These are phyloP conservation scores for Aspergillus leporis DNA, from an alignment of 495 filamentous ascomycete genomes.

Conservation along the genomic window DNA sequence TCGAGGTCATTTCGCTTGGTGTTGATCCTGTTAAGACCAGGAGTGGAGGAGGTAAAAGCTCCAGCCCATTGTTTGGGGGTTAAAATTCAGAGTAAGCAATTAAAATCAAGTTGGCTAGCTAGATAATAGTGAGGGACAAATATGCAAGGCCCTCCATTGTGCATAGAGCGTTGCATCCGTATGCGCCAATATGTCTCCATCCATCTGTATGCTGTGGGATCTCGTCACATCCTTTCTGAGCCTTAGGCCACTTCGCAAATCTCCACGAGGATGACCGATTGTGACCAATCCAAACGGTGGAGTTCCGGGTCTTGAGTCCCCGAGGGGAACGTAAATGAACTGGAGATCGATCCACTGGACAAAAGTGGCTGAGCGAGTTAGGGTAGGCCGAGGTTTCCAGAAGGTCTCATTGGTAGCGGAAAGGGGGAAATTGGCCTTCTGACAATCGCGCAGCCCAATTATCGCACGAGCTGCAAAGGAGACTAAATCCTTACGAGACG, in stretches of 20 bases:
- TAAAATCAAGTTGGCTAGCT: not conserved
- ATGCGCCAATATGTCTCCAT: not conserved
- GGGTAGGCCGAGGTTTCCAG: conserved; percentile 13
- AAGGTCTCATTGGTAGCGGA: conserved; percentile 19
- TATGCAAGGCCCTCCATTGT: conserved; percentile 5
- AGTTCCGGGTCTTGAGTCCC: conserved; percentile 9
- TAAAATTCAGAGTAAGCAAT: not conserved
- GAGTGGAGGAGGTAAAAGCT: not conserved
- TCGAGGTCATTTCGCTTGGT: not conserved
- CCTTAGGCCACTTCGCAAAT: conserved; percentile 1
- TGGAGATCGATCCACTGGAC: conserved; percentile 15
- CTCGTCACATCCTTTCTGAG: conserved; percentile 13
- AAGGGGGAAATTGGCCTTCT: conserved; percentile 12
- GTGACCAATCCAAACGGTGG: conserved; percentile 26
- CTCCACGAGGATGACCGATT: conserved; percentile 20
- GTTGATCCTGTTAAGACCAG: not conserved
- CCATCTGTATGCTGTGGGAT: conserved; percentile 11
- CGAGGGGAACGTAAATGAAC: conserved; percentile 8
- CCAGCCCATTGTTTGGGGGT: not conserved
- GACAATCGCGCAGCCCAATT: conserved; percentile 16
- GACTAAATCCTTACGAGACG: not conserved
- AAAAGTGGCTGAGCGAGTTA: conserved; percentile 19
- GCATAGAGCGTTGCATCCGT: conserved; percentile 2
- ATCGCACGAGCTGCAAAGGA: conserved; percentile 4
- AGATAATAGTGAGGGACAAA: not conserved